A percentile compares a stretch with the other conserved stretches of the same genome.
phyloP scores from a whole-genome alignment of 2,329 filamentous ascomycete genomes.

The Trichoderma breve region DNA sequence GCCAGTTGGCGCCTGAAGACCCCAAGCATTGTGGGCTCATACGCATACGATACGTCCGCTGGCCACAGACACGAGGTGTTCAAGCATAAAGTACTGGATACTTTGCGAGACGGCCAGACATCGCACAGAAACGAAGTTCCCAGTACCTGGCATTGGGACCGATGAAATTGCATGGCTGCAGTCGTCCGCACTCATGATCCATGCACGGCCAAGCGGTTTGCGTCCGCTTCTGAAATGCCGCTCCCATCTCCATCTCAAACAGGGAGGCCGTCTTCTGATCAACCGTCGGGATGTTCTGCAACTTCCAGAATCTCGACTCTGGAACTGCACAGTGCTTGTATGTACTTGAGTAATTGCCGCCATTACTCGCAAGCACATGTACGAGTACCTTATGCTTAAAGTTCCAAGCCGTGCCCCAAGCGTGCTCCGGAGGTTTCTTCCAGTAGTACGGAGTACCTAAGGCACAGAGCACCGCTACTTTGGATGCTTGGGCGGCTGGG shows the following conservation, averaged over 20 bases:
- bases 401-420: not conserved
- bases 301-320: not conserved
- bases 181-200: constrained; percentile 1
- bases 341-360: not conserved
- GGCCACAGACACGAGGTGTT: not conserved
- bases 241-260: not conserved
- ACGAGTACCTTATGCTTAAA: not conserved
- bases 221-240: not conserved
- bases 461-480: not conserved
- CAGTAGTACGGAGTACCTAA: not conserved
- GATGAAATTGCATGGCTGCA: not conserved
- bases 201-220: constrained; percentile 5
- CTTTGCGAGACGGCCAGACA: not conserved
- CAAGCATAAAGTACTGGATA: not conserved
- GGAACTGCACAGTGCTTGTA: not conserved
- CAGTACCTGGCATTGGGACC: not conserved
- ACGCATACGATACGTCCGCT: not conserved
- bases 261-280: not conserved
- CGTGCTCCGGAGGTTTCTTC: not conserved
- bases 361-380: constrained; percentile 1
- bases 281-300: not conserved
- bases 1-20: constrained; percentile 14
- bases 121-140: not conserved
- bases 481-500: not conserved
- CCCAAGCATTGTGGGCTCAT: not conserved